A percentile compares a stretch with the other conserved stretches of the same genome.
Conservation (phyloP, 371 early-diverging fungal species). For the Syncephalastrum racemosum region DNA sequence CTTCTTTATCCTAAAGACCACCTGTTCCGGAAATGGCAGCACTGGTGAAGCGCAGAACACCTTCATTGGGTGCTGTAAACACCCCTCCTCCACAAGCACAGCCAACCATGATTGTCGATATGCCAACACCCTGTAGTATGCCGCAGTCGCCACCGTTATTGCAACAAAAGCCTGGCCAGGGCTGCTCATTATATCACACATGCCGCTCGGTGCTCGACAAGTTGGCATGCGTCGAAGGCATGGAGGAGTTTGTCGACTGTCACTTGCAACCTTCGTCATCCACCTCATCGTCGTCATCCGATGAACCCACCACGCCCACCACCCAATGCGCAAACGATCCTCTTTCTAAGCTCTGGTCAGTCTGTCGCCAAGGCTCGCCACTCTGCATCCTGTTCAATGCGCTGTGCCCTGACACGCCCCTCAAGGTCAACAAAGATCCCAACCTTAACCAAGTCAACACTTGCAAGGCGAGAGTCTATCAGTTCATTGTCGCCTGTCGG, state of each 20-base stretch:
- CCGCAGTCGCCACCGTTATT: constrained; percentile 8
- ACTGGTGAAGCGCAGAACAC: constrained; percentile 38
- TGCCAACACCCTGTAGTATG: constrained; percentile 15
- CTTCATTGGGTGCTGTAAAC: constrained; percentile 31
- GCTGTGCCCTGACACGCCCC: constrained; percentile 56
- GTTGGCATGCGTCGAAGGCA: constrained; percentile 58
- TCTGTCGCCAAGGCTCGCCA: constrained; percentile 89
- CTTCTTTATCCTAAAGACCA: constrained; percentile 7
- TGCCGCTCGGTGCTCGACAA: constrained; percentile 62
- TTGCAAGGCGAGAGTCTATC: constrained; percentile 83
- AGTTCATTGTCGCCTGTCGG: constrained; percentile 75
- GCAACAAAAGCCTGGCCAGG: constrained; percentile 24
- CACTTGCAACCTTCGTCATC: constrained; percentile 17
- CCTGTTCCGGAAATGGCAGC: constrained; percentile 26
- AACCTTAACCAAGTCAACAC: constrained; percentile 68
- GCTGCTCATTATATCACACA: constrained; percentile 63
- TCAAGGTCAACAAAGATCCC: constrained; percentile 58
- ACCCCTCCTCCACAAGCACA: constrained; percentile 11
- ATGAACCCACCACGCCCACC: constrained; percentile 34
- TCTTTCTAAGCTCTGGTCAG: constrained; percentile 80
- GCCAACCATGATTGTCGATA: constrained; percentile 6
- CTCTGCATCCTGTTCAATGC: constrained; percentile 85
- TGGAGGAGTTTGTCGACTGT: constrained; percentile 56
- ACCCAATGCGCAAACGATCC: constrained; percentile 63
- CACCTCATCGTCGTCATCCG: constrained; percentile 11